Evolutionary conservation across 2,329 filamentous ascomycete genomes (phyloP).

Genomic region (Trichoderma sp.): DNA sequence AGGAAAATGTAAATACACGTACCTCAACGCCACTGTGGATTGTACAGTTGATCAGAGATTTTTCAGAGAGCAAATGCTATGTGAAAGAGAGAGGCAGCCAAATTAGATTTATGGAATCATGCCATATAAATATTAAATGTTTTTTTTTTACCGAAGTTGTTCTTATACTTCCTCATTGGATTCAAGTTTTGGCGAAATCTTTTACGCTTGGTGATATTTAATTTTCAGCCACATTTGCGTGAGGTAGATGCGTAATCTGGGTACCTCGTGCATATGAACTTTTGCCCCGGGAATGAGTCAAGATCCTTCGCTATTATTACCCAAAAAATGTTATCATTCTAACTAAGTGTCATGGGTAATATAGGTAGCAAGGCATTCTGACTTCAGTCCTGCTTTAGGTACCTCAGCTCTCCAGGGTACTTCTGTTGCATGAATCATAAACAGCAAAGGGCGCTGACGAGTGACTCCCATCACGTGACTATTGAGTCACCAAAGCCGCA

Average conservation of each 20-base stretch:
- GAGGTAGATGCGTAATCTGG: neutral
- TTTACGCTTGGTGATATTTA: neutral
- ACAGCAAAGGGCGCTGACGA: neutral
- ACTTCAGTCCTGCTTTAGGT: neutral
- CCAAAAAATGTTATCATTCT: neutral
- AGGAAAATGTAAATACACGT: neutral
- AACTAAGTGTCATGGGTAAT: neutral
- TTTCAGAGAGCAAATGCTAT: neutral
- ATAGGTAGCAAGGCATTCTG: neutral
- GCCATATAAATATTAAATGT: neutral
- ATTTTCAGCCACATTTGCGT: neutral
- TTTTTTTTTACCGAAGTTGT: neutral
- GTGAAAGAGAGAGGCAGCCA: neutral
- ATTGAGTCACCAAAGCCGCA: conserved; percentile 5
- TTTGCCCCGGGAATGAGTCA: neutral
- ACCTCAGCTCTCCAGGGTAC: neutral
- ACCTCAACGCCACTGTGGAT: neutral
- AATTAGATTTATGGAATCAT: neutral
- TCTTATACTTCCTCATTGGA: neutral
- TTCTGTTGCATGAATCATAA: neutral
- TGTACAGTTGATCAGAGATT: neutral
- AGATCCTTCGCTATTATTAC: neutral
- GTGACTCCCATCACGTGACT: conserved; percentile 9
- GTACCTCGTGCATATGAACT: neutral
- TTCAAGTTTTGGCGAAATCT: neutral